phyloP scores from a whole-genome alignment of 2,329 filamentous ascomycete genomes.

The Passalora sequoiae region DNA sequence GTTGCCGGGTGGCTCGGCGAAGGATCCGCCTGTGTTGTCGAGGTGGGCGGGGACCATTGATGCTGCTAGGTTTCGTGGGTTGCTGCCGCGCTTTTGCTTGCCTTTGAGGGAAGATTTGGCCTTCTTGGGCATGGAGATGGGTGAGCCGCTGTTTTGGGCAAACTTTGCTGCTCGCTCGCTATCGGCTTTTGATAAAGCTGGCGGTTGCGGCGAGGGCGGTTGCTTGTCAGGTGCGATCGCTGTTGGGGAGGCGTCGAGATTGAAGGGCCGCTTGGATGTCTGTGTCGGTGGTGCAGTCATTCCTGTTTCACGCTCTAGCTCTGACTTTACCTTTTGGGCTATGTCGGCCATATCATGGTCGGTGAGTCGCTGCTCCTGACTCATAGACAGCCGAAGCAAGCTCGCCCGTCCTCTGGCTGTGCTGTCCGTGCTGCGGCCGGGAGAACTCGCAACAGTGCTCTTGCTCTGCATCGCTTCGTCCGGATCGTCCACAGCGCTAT shows the following conservation, averaged over 20 bases:
- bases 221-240: neutral
- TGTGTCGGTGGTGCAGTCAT: neutral
- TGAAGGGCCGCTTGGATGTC: neutral
- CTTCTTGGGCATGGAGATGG: neutral
- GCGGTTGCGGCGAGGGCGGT: neutral
- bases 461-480: neutral
- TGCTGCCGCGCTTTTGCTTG: neutral
- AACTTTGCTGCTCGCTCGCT: neutral
- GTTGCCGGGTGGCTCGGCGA: neutral
- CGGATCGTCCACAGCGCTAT: neutral
- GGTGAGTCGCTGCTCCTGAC: too few relatives aligned
- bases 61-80: neutral
- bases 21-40: slow-evolving; percentile 2
- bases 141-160: neutral
- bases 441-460: neutral
- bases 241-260: neutral
- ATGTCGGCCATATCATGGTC: neutral
- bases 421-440: too few relatives aligned
- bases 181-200: neutral
- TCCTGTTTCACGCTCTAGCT: neutral
- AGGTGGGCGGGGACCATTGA: slow-evolving; percentile 1
- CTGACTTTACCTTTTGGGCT: neutral
- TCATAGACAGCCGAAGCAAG: too few relatives aligned
- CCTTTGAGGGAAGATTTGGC: neutral
- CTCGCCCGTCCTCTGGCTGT: too few relatives aligned